phyloP scores from a whole-genome alignment of 805 yeast species.

The Saccharomycopsis schoenii region DNA sequence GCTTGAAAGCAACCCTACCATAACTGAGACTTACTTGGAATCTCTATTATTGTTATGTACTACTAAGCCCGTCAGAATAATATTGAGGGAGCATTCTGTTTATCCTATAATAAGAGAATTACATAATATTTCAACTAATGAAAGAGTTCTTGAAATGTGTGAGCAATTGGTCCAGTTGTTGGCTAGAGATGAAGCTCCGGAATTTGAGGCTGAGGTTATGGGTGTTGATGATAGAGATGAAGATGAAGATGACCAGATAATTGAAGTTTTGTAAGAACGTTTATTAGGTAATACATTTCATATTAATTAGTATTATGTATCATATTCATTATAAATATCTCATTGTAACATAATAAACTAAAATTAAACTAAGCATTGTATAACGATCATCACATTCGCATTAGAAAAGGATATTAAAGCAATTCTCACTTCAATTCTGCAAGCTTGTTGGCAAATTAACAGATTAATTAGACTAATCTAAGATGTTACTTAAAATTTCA shows the following conservation, averaged over 20 bases:
- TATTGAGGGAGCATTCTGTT: conserved; percentile 69
- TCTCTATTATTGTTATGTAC: conserved; percentile 71
- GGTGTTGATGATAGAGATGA: background rate
- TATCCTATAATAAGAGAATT: conserved; percentile 82
- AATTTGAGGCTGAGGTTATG: conserved; percentile 23
- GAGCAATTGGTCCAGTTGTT: conserved; percentile 82
- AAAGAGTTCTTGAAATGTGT: conserved; percentile 54
- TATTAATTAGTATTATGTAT: background rate
- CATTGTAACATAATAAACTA: no score
- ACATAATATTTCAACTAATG: conserved; percentile 47
- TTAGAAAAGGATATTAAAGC: no score
- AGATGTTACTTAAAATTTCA: no score
- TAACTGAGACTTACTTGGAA: conserved; percentile 68
- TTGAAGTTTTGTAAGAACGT: conserved; percentile 12
- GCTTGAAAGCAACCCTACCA: conserved; percentile 62
- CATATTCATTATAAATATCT: no score
- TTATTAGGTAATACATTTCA: background rate
- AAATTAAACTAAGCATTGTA: no score
- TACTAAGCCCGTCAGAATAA: conserved; percentile 62
- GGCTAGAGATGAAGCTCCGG: conserved; percentile 77
- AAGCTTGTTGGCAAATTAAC: no score
- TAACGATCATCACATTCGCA: no score
- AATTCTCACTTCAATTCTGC: no score
- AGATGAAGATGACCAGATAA: conserved; percentile 16
- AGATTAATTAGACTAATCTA: no score